Evolutionary conservation across 1,139 yeast species (phyloP).

Genomic region (Blastobotrys apis): DNA sequence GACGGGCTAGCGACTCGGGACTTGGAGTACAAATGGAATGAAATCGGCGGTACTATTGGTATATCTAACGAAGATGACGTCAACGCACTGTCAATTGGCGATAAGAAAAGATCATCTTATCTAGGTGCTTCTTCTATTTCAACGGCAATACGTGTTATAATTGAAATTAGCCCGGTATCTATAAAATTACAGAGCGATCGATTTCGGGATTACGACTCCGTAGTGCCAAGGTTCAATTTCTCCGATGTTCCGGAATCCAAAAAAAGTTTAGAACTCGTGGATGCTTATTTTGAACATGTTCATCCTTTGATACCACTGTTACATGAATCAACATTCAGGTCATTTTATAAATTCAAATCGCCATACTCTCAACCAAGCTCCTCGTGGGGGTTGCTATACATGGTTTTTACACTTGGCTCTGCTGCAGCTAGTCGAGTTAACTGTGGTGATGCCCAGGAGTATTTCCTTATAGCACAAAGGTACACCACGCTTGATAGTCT

Average conservation of each 20-base stretch:
- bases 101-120: background rate
- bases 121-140: background rate
- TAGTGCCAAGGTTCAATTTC: background rate
- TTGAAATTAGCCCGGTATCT: background rate
- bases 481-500: background rate
- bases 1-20: too few species aligned
- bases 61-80: background rate
- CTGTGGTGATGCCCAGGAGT: background rate
- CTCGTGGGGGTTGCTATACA: slow-evolving; percentile 2
- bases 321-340: background rate
- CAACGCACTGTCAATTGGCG: background rate
- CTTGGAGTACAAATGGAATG: slow-evolving; percentile 1
- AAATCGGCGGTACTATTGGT: background rate
- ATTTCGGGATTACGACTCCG: background rate
- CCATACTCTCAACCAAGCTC: background rate
- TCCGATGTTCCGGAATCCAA: too few species aligned
- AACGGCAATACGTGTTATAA: background rate
- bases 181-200: background rate
- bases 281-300: slow-evolving; percentile 1
- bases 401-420: slow-evolving; percentile 1
- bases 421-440: background rate
- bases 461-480: background rate
- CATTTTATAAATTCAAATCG: too few species aligned
- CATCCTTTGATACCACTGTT: slow-evolving; percentile 1
- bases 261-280: background rate